Conservation (phyloP, 139 green algal genomes). For the Auxenochlorella protothecoides region DNA sequence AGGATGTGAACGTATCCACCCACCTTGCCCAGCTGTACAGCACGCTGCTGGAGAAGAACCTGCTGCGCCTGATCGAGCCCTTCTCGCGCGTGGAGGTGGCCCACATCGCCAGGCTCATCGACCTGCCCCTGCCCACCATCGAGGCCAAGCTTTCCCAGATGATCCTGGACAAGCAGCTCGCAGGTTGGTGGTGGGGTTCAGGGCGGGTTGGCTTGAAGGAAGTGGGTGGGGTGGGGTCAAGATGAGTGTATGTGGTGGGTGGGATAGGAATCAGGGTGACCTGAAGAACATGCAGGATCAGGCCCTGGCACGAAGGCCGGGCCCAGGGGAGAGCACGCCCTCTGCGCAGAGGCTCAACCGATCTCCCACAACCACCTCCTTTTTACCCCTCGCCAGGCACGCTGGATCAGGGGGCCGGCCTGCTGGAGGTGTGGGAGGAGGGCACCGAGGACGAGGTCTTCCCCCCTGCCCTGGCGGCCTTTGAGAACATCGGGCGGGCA, state of each 20-base stretch:
- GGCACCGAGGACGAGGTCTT: constrained; percentile 59
- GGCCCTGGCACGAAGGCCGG: too few species aligned
- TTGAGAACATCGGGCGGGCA: constrained; percentile 74
- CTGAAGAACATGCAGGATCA: background rate
- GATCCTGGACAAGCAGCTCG: constrained; percentile 97
- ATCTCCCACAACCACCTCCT: background rate
- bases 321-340: background rate
- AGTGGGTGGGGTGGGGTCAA: background rate
- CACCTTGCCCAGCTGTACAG: constrained; percentile 73
- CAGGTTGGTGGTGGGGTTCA: constrained; percentile 31
- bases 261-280: background rate
- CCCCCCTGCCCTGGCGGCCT: constrained; percentile 60
- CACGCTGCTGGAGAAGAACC: constrained; percentile 49
- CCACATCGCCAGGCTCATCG: constrained; percentile 83
- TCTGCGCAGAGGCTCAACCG: background rate
- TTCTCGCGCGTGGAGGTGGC: constrained; percentile 86
- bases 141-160: constrained; percentile 93
- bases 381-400: constrained; percentile 30
- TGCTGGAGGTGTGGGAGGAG: constrained; percentile 84
- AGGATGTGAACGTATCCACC: constrained; percentile 76
- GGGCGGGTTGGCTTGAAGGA: background rate
- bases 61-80: constrained; percentile 85
- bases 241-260: background rate
- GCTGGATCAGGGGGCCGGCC: constrained; percentile 86
- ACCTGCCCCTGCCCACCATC: constrained; percentile 66